Conservation (phyloP, 371 early-diverging fungal genomes). For the Actinomortierella ambigua region DNA sequence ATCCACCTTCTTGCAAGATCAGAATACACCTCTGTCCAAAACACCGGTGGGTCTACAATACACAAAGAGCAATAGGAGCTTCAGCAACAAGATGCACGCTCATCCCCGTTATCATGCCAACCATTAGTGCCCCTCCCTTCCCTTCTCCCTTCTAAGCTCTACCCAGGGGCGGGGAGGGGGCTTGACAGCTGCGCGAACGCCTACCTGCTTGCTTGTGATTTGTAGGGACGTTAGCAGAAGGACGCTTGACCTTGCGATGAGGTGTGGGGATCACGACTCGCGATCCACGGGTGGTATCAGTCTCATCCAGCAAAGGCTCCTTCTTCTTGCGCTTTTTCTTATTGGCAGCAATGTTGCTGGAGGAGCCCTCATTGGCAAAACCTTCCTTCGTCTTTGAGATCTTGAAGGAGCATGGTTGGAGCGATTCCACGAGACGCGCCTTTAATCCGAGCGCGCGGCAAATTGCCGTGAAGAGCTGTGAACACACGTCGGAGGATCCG, state of each 20-base stretch:
- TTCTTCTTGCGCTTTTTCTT: constrained; percentile 32
- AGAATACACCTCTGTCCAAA: constrained; percentile 70
- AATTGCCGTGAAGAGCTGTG: constrained; percentile 64
- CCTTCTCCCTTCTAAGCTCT: too few relatives aligned
- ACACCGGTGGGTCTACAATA: constrained; percentile 46
- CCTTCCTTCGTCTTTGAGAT: constrained; percentile 2
- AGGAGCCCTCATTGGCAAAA: neutral
- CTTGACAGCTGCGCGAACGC: too few relatives aligned
- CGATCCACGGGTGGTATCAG: constrained; percentile 24
- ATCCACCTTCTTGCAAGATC: constrained; percentile 58
- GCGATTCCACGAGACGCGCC: constrained; percentile 66
- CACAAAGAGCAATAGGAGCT: too few relatives aligned
- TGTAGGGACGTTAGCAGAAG: constrained; percentile 12
- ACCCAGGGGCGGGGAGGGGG: too few relatives aligned
- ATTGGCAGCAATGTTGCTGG: neutral
- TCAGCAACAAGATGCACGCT: too few relatives aligned
- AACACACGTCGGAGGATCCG: constrained; percentile 56
- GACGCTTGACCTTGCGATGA: constrained; percentile 46
- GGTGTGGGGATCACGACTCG: constrained; percentile 33
- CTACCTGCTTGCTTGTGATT: constrained; percentile 32
- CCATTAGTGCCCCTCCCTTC: too few relatives aligned
- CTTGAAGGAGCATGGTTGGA: constrained; percentile 68
- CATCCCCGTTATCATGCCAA: too few relatives aligned
- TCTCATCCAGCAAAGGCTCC: constrained; percentile 18
- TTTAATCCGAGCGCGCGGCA: constrained; percentile 58